Base-by-base conservation (phyloP, 331 rosid species). In the Prunus yedoensis region DNA sequence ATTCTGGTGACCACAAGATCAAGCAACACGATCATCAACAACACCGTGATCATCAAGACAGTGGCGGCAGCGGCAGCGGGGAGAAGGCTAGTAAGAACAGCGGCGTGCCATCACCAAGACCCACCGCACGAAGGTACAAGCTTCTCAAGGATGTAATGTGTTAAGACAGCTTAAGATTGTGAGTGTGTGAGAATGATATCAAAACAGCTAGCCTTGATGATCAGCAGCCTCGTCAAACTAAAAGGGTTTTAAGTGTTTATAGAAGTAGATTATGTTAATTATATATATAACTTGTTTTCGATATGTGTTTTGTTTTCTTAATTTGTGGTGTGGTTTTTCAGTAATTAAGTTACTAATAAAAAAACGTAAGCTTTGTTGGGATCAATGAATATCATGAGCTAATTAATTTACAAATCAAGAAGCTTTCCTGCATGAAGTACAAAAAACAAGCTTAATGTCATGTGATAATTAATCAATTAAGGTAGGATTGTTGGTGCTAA, bases 91-190 rank as follows among this genome's bases (percentile, higher is more conserved):
- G 81, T 32, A 74, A 61, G 77, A 74, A 74, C 61, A 67, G 82
- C 64, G 80, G 87, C 12, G 76, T 71, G 8, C 93, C 97, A n/a
- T 91, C 97, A 3, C 98, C 98, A 0, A 78, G 96, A 46, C 73
- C 92, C 28, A 74, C 92, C 59, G 85, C 96, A 12, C 96, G 98
- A 75, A 90, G 98, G 97, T 94, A 94, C 81, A 94, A 94, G 96
- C 98, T 94, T 89, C 98, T 94, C 81, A 94, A 94, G 91, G 98
- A 94, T 84, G 98, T 94, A 18, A 90, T 94, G 97, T 94, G 95
- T 80, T 91, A 82, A 71, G 21, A 11, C 18, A 17, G 11, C 6
- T 8, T 20, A 18, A 32, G 46, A 3, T 13, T 32, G 41, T 27
- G 68, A 32, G 67, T 32, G 45, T 28, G 15, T 56, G 15, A 47